Percentiles rank a stretch among this genome's conserved stretches.
Conservation (phyloP, 1,139 yeast genomes). For the Yamadazyma mexicana region DNA sequence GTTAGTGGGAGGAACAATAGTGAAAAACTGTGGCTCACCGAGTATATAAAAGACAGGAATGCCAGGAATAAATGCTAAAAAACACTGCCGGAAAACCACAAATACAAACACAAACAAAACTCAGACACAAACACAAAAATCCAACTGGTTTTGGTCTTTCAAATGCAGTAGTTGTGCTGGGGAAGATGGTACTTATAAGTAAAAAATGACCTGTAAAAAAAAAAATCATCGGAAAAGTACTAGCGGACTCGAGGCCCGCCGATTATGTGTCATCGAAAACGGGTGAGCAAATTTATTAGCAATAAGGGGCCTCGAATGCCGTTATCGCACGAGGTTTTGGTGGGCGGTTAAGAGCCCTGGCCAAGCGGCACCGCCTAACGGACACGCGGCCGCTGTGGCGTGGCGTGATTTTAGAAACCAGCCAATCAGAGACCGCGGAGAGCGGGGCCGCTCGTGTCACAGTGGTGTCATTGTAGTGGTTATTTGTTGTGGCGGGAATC, state of each 20-base stretch:
- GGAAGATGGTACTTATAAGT: not conserved
- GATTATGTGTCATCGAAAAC: not conserved
- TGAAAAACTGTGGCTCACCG: constrained; percentile 4
- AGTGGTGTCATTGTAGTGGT: not conserved
- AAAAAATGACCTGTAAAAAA: not conserved
- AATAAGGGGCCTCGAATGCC: not conserved
- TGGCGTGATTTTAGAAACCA: not conserved
- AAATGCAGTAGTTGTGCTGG: too few species aligned
- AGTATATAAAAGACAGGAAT: not conserved
- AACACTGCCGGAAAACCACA: too few species aligned
- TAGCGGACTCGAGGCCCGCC: constrained; percentile 1
- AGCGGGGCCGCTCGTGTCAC: not conserved
- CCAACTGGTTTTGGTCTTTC: too few species aligned
- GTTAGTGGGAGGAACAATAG: too few species aligned
- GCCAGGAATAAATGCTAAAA: too few species aligned
- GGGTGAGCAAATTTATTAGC: not conserved
- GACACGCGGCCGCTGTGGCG: not conserved
- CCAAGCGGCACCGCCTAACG: not conserved
- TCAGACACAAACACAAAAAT: too few species aligned
- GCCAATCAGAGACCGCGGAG: not conserved
- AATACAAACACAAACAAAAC: too few species aligned
- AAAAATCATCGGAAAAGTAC: not conserved
- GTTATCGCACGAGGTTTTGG: not conserved
- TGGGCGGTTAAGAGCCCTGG: not conserved
- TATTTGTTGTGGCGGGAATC: not conserved